Evolutionary conservation across 331 rosid species (phyloP), one percentile per base, ranked within the genome.

Genomic region (Malus hybrid): DNA sequence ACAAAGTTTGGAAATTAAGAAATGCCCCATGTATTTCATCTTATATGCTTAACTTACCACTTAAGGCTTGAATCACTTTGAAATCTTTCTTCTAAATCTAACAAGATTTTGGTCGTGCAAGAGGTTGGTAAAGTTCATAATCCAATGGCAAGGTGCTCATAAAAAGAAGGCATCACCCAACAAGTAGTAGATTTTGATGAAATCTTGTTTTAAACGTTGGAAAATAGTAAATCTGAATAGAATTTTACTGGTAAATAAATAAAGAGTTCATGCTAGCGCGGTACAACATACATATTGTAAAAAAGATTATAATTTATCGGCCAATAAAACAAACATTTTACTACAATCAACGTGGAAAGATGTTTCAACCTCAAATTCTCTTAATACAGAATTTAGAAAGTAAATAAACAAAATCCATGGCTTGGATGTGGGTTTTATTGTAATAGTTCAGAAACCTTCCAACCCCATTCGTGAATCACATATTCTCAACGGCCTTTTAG

Each of bases 231-330:
- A 42, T 42, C 4, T 42, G 13, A 42, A 42, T 3, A 42, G 0
- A 50, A 50, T 15, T 15, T 50, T 1, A 0, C 0, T 10, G 1
- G 2, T 14, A 14, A 48, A 48, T 14, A 48, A 14, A 46, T 13
- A 13, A 14, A 5, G 19, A 48, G 3, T 6, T 18, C 3, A 0
- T 3, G n/a, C 4, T 50, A 3, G 0, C 4, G 0, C 1, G 0
- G 0, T 50, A 15, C 0, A 50, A 6, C n/a, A 15, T 50, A 6
- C 8, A 50, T 50, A 50, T 50, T 15, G 19, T 12, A 12, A 46
- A 12, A 42, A 10, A 42, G 11, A 42, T 5, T 5, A 50, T 15
- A 50, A 50, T 1, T 50, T 15, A 15, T 18, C 6, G 0, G n/a
- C 19, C n/a, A 50, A 15, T 6, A 18, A 50, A 6, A 50, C 55